Percentiles rank a stretch among this genome's conserved stretches.
phyloP scores from a whole-genome alignment of 2,329 filamentous ascomycete species.

The Bipolaris bicolor region DNA sequence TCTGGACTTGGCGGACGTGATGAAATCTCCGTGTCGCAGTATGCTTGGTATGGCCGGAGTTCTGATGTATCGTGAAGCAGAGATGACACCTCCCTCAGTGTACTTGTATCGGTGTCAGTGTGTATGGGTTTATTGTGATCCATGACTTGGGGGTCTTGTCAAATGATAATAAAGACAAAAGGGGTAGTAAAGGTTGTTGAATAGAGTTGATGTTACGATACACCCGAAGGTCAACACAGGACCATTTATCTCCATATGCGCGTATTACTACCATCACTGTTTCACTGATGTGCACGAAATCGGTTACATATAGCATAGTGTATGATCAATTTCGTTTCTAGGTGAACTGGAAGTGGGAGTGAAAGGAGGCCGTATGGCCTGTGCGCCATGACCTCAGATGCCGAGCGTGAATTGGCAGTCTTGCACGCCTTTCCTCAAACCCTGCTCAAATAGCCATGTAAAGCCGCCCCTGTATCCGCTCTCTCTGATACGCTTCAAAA shows the following conservation, averaged over 20 bases:
- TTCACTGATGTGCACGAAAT: neutral
- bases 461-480: constrained; percentile 55
- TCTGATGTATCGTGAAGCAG: neutral
- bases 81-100: constrained; percentile 7
- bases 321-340: neutral
- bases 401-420: constrained; percentile 46
- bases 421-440: constrained; percentile 54
- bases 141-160: neutral
- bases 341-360: neutral
- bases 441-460: constrained; percentile 61
- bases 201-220: constrained; percentile 4
- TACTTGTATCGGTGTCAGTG: neutral
- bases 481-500: constrained; percentile 61
- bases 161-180: neutral
- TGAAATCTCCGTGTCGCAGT: constrained; percentile 28
- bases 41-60: constrained; percentile 25
- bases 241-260: neutral
- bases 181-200: neutral
- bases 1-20: constrained; percentile 26
- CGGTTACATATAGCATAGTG: constrained; percentile 2
- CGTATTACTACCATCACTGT: neutral
- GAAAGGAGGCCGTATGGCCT: neutral
- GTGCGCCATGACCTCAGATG: constrained; percentile 15
- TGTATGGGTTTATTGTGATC: neutral
- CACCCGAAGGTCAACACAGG: neutral